Conservation (phyloP, 805 yeast genomes). For the Saturnispora zaruensis region DNA sequence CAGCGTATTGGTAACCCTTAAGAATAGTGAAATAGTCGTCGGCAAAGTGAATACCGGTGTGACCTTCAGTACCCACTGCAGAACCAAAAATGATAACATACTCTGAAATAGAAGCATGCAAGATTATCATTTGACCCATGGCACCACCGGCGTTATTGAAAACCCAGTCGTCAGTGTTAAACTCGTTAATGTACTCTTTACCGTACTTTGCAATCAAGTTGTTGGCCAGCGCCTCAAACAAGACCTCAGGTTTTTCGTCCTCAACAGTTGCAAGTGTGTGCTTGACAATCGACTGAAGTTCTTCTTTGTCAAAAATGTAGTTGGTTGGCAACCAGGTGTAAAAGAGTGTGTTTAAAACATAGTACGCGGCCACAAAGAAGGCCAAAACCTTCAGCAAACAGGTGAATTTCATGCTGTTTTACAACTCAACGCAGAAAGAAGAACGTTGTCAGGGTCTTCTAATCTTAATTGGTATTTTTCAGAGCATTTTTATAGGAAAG, state of each 20-base stretch:
- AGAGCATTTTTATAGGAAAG: neutral
- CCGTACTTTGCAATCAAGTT: conserved; percentile 61
- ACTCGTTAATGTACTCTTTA: conserved; percentile 52
- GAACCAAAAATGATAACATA: conserved; percentile 90
- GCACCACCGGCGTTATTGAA: conserved; percentile 98
- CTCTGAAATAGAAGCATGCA: conserved; percentile 92
- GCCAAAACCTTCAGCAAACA: neutral
- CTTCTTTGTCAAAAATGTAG: conserved; percentile 62
- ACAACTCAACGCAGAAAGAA: neutral
- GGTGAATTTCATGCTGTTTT: neutral
- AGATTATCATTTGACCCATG: conserved; percentile 91
- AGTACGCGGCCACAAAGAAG: conserved; percentile 18
- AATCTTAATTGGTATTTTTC: neutral
- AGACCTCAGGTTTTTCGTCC: conserved; percentile 50
- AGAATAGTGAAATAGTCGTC: conserved; percentile 93
- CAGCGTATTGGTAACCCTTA: conserved; percentile 70
- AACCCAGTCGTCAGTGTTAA: conserved; percentile 80
- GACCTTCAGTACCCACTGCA: conserved; percentile 94
- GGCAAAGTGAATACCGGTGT: conserved; percentile 92
- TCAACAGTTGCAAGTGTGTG: conserved; percentile 46
- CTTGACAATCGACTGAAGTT: conserved; percentile 49
- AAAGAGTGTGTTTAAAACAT: conserved; percentile 35
- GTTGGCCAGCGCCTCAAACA: conserved; percentile 55
- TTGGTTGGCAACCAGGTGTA: conserved; percentile 60
- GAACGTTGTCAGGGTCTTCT: neutral